Percentiles rank a stretch among this genome's conserved stretches.
phyloP scores from a whole-genome alignment of 2,329 filamentous ascomycete genomes.

The Phyllosticta citriasiana region DNA sequence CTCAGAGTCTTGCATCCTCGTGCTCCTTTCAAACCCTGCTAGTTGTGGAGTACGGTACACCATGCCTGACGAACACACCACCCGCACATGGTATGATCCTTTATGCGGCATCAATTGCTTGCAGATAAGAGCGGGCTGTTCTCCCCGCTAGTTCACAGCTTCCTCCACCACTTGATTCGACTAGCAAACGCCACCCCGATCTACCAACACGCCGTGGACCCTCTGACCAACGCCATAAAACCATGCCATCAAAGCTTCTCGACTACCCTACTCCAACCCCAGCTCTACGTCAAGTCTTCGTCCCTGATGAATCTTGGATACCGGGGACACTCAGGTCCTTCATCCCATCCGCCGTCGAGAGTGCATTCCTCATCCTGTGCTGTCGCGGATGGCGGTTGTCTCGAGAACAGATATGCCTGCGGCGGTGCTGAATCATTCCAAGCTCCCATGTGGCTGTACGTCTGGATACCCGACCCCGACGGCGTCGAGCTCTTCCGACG shows the following conservation, averaged over 20 bases:
- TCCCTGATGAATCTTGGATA: conserved; percentile 3
- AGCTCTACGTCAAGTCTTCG: conserved; percentile 1
- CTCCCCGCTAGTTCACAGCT: neutral
- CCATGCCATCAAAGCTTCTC: neutral
- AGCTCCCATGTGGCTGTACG: neutral
- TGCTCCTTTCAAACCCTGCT: neutral
- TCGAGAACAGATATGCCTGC: conserved; percentile 1
- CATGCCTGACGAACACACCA: neutral
- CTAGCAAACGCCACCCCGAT: neutral
- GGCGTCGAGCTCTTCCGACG: neutral
- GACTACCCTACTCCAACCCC: neutral
- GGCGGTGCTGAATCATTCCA: conserved; percentile 1
- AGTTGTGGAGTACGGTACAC: neutral
- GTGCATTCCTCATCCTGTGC: neutral
- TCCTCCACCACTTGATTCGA: neutral
- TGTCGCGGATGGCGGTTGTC: neutral
- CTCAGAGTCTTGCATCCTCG: neutral
- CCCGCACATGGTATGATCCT: neutral
- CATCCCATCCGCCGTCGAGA: neutral
- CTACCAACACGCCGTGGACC: neutral
- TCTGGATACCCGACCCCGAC: neutral
- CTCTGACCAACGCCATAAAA: neutral
- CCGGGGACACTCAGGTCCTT: neutral
- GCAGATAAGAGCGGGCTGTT: neutral
- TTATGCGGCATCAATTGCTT: neutral